These are phyloP conservation scores for Biscogniauxia sp. DNA, from an alignment of 2,329 filamentous ascomycete species.

Conservation along the genomic window DNA sequence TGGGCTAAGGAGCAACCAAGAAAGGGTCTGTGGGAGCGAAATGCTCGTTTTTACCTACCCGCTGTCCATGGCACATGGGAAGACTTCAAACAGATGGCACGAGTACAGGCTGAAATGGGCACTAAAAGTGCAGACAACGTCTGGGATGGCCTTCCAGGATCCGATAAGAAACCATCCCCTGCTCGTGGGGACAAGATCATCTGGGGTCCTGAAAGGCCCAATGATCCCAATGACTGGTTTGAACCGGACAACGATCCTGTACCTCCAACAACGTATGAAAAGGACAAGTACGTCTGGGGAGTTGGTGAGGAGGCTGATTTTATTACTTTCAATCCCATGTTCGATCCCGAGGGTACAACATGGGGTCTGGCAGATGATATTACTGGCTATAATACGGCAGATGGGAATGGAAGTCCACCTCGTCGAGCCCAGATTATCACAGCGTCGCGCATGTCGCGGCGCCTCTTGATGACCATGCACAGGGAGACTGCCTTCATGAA, in stretches of 20 bases:
- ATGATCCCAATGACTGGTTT: slow-evolving; percentile 67
- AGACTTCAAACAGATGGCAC: slow-evolving; percentile 74
- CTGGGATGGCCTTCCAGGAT: slow-evolving; percentile 54
- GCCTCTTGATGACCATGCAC: slow-evolving; percentile 84
- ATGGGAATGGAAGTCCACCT: slow-evolving; percentile 60
- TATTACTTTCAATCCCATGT: slow-evolving; percentile 88
- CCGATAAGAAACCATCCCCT: slow-evolving; percentile 37
- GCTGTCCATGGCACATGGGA: slow-evolving; percentile 75
- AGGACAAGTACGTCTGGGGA: slow-evolving; percentile 82
- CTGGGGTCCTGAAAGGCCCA: slow-evolving; percentile 79
- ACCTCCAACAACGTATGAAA: slow-evolving; percentile 70
- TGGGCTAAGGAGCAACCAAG: slow-evolving; percentile 74
- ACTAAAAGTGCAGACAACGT: slow-evolving; percentile 64
- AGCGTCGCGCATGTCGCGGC: slow-evolving; percentile 76
- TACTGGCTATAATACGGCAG: slow-evolving; percentile 73
- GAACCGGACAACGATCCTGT: slow-evolving; percentile 69
- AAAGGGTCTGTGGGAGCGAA: slow-evolving; percentile 80
- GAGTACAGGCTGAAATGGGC: slow-evolving; percentile 71
- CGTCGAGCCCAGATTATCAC: slow-evolving; percentile 88
- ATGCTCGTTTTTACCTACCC: slow-evolving; percentile 74
- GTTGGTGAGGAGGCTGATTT: slow-evolving; percentile 88
- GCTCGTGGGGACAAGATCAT: slow-evolving; percentile 59
- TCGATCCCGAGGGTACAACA: slow-evolving; percentile 81
- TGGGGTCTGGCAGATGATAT: slow-evolving; percentile 83
- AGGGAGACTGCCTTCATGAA: slow-evolving; percentile 80